Evolutionary conservation across 2,329 filamentous ascomycete species (phyloP).

Genomic region (Trichoderma breve): DNA sequence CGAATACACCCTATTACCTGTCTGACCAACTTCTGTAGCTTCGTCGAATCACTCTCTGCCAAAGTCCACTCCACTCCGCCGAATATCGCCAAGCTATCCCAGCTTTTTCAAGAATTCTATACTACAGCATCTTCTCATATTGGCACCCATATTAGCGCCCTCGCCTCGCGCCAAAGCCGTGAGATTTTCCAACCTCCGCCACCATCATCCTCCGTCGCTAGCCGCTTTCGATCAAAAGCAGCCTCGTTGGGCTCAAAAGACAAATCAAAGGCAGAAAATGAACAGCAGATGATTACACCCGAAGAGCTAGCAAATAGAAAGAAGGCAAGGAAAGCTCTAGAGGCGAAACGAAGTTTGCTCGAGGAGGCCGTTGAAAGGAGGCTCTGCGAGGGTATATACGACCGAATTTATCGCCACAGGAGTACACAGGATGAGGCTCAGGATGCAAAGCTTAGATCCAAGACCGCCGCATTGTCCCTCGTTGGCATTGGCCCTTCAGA

Average conservation of each 20-base stretch:
- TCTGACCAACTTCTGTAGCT: constrained; percentile 51
- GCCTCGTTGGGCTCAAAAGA: constrained; percentile 54
- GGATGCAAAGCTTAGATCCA: constrained; percentile 91
- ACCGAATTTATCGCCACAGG: constrained; percentile 85
- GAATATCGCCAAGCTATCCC: constrained; percentile 75
- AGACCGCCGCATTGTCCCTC: constrained; percentile 85
- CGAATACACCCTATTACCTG: background rate
- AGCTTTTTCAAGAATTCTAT: constrained; percentile 96
- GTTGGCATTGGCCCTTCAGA: constrained; percentile 88
- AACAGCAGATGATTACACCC: constrained; percentile 86
- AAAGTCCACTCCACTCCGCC: constrained; percentile 84
- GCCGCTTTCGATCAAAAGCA: constrained; percentile 55
- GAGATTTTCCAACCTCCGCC: constrained; percentile 58
- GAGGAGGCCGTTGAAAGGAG: constrained; percentile 91
- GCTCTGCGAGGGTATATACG: constrained; percentile 81
- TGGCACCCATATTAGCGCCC: constrained; percentile 77
- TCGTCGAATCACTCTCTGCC: constrained; percentile 84
- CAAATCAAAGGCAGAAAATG: constrained; percentile 46
- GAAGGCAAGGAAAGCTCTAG: constrained; percentile 72
- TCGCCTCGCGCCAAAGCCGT: constrained; percentile 72
- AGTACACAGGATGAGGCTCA: constrained; percentile 91
- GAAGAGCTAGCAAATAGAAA: constrained; percentile 80
- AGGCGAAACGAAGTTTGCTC: constrained; percentile 70
- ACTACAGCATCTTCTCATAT: constrained; percentile 76
- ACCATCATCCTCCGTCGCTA: constrained; percentile 56